Percentiles rank a stretch among this genome's conserved stretches.
Conservation (phyloP, 2,329 filamentous ascomycete genomes). For the Aspergillus carbonarius region DNA sequence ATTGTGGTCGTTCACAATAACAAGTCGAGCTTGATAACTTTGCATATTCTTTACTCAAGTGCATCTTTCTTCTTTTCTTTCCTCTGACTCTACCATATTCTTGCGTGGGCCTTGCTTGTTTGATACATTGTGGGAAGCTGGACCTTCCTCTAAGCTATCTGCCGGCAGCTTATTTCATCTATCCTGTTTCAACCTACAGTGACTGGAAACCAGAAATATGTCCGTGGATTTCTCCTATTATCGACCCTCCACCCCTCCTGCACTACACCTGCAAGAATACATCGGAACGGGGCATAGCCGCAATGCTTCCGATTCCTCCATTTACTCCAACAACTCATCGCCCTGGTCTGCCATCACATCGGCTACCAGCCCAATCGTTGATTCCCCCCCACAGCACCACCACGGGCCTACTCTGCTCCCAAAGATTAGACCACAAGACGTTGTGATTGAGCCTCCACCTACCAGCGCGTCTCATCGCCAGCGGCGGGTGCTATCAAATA, state of each 20-base stretch:
- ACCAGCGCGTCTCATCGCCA: conserved; percentile 56
- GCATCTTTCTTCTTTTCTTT: conserved; percentile 19
- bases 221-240: conserved; percentile 44
- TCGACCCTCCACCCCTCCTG: conserved; percentile 47
- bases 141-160: conserved; percentile 19
- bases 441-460: conserved; percentile 64
- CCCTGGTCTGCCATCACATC: conserved; percentile 68
- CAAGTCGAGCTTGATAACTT: conserved; percentile 21
- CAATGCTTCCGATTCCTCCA: conserved; percentile 64
- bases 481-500: conserved; percentile 55
- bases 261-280: conserved; percentile 34
- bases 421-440: conserved; percentile 83
- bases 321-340: conserved; percentile 66
- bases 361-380: conserved; percentile 67
- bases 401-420: conserved; percentile 74
- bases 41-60: conserved; percentile 18
- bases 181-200: neutral
- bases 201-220: conserved; percentile 31
- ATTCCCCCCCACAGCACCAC: conserved; percentile 70
- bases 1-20: conserved; percentile 15
- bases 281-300: conserved; percentile 53
- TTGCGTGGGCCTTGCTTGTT: conserved; percentile 11
- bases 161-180: neutral
- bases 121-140: conserved; percentile 25
- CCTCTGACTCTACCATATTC: conserved; percentile 10